Conservation (phyloP, 306 rosid genomes). For the Cyamopsis tetragonoloba region DNA sequence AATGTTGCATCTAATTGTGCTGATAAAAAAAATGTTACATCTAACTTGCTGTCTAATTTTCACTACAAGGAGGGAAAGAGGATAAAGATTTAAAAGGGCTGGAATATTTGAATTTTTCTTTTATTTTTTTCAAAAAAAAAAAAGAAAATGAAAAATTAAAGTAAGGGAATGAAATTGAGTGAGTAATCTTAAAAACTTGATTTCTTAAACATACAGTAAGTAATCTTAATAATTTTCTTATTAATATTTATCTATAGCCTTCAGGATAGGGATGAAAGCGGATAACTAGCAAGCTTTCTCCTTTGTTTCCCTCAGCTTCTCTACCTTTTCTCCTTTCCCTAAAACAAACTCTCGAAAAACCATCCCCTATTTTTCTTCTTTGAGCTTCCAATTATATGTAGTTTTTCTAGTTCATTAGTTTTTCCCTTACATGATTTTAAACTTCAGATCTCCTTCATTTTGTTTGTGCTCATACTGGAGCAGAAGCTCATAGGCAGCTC, state of each 20-base stretch:
- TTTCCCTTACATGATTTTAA: background rate
- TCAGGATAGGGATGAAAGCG: background rate
- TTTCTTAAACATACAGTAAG: background rate
- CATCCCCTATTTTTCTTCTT: background rate
- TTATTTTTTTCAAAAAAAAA: too few relatives aligned
- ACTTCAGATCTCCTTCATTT: background rate
- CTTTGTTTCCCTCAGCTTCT: background rate
- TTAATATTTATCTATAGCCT: background rate
- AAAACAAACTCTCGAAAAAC: background rate
- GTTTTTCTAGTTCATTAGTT: background rate
- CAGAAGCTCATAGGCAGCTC: background rate
- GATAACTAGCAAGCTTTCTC: background rate
- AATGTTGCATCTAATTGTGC: background rate
- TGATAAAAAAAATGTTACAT: background rate
- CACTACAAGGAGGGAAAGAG: background rate
- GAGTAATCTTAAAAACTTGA: background rate
- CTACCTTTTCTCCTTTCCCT: background rate
- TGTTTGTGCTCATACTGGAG: background rate
- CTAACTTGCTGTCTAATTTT: background rate
- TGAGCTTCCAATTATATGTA: background rate
- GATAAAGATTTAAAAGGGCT: constrained; percentile 2
- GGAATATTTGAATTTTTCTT: background rate
- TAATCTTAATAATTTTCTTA: background rate
- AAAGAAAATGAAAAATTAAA: too few relatives aligned
- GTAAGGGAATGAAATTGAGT: background rate